Evolutionary conservation across 2,329 filamentous ascomycete genomes (phyloP).

Genomic region (Fusarium caatingaense): DNA sequence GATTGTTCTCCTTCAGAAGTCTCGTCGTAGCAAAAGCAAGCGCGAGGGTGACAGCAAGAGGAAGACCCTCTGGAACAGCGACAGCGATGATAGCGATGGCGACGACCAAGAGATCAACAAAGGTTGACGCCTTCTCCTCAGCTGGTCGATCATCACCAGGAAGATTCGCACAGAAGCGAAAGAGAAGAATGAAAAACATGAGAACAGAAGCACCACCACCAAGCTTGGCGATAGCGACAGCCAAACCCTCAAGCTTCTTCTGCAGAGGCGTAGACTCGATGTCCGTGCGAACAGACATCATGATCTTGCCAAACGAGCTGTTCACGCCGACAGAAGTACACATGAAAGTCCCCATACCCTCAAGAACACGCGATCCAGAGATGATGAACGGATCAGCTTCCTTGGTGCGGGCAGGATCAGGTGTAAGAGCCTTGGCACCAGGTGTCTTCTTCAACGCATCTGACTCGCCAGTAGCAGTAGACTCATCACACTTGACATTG

Average conservation of each 20-base stretch:
- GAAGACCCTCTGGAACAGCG: constrained; percentile 81
- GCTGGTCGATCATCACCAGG: constrained; percentile 62
- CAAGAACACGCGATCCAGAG: constrained; percentile 83
- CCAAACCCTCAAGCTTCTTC: constrained; percentile 78
- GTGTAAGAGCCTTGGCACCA: constrained; percentile 74
- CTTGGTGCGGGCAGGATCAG: constrained; percentile 74
- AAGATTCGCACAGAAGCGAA: constrained; percentile 82
- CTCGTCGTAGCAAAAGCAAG: constrained; percentile 81
- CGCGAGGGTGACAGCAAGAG: constrained; percentile 80
- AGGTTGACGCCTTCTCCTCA: constrained; percentile 81
- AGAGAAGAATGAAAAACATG: constrained; percentile 86
- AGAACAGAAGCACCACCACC: constrained; percentile 81
- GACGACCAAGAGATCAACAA: constrained; percentile 80
- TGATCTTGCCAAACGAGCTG: constrained; percentile 79
- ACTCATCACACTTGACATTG: constrained; percentile 28
- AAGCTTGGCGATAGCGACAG: constrained; percentile 81
- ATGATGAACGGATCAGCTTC: constrained; percentile 88
- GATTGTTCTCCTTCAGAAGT: constrained; percentile 81
- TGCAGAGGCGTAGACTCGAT: constrained; percentile 82
- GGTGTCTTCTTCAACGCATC: constrained; percentile 76
- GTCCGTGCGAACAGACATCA: constrained; percentile 78
- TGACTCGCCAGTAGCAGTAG: constrained; percentile 75
- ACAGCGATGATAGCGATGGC: constrained; percentile 84
- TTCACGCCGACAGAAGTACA: constrained; percentile 79
- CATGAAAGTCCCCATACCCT: constrained; percentile 76